Evolutionary conservation across 2,329 filamentous ascomycete species (phyloP).

Genomic region (Colletotrichum limetticola): DNA sequence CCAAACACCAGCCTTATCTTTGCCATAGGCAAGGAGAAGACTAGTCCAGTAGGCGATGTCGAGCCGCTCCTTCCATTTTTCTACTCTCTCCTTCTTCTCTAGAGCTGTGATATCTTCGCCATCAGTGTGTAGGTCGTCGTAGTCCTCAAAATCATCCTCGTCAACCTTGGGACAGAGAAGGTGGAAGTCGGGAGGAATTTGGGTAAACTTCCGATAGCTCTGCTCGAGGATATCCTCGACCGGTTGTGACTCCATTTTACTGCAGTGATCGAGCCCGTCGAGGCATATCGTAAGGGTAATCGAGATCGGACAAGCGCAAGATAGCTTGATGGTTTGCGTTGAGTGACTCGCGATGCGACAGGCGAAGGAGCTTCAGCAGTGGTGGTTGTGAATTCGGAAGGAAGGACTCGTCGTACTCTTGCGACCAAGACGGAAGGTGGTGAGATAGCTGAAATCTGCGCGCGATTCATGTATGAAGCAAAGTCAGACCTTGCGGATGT

Average conservation of each 20-base stretch:
- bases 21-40: constrained; percentile 74
- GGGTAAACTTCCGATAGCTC: constrained; percentile 56
- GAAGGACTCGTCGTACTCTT: not conserved
- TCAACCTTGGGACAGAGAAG: constrained; percentile 74
- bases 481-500: not conserved
- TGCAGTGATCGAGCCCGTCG: constrained; percentile 12
- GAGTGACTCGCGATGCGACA: not conserved
- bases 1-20: constrained; percentile 68
- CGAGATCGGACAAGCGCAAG: not conserved
- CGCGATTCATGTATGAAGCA: not conserved
- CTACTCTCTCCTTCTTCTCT: constrained; percentile 64
- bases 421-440: not conserved
- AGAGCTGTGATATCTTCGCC: constrained; percentile 54
- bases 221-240: constrained; percentile 53
- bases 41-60: constrained; percentile 75
- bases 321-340: not conserved
- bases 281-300: constrained; percentile 3
- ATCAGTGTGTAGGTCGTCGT: constrained; percentile 62
- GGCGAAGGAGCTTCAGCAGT: not conserved
- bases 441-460: not conserved
- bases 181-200: constrained; percentile 64
- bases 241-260: constrained; percentile 48
- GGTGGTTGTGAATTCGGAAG: not conserved
- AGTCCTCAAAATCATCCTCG: constrained; percentile 72
- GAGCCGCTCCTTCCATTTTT: constrained; percentile 65